phyloP scores from a whole-genome alignment of 75 land plant genomes.

The Pseudotsuga menziesii region DNA sequence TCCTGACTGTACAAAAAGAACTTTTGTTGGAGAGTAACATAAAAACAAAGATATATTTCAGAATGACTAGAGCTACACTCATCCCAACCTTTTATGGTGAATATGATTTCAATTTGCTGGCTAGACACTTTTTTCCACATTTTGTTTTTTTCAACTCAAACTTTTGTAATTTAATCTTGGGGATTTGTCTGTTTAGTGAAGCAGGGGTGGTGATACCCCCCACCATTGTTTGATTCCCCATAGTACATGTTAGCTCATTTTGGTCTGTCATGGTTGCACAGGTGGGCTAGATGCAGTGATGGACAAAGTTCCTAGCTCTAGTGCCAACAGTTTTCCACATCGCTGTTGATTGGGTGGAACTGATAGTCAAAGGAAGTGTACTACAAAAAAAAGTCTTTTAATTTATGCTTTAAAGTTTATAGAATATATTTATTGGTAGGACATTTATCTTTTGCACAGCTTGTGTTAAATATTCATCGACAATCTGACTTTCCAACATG shows the following conservation, averaged over 20 bases:
- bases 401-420: too few relatives aligned
- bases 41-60: background rate
- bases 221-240: too few relatives aligned
- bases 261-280: too few relatives aligned
- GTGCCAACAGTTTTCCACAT: too few relatives aligned
- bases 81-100: background rate
- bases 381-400: too few relatives aligned
- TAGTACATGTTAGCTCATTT: too few relatives aligned
- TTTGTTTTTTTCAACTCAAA: background rate
- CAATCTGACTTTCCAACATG: background rate
- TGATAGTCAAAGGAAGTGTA: too few relatives aligned
- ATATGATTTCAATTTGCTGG: background rate
- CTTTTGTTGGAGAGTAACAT: background rate
- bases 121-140: background rate
- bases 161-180: background rate
- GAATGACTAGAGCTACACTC: background rate
- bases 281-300: too few relatives aligned
- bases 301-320: too few relatives aligned
- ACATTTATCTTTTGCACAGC: background rate
- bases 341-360: too few relatives aligned
- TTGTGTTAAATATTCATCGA: background rate
- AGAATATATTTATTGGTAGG: background rate
- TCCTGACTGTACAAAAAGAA: background rate
- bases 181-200: too few relatives aligned
- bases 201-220: too few relatives aligned